Conservation (phyloP, 768 basidiomycete species). For the Auricularia cornea region DNA sequence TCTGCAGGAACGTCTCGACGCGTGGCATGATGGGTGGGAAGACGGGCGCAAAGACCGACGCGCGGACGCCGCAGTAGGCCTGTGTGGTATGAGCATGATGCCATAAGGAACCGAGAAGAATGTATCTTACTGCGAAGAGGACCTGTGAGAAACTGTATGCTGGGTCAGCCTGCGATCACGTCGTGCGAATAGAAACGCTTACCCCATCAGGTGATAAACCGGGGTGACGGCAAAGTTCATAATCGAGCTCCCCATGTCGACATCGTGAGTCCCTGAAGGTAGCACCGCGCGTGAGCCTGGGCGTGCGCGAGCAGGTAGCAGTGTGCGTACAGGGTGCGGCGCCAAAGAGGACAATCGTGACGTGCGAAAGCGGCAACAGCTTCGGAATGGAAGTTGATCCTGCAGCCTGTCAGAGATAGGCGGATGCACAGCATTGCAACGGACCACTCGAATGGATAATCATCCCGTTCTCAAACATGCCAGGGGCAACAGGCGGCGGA, state of each 20-base stretch:
- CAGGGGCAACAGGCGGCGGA: constrained; percentile 9
- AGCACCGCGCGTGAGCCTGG: too few species aligned
- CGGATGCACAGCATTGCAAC: background rate
- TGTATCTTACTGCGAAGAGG: background rate
- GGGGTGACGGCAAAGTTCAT: background rate
- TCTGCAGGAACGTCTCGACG: background rate
- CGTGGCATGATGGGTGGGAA: background rate
- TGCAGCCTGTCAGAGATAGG: background rate
- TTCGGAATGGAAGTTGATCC: background rate
- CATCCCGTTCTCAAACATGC: constrained; percentile 12
- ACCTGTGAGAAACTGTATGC: background rate
- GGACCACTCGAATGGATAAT: constrained; percentile 23
- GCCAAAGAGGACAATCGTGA: background rate
- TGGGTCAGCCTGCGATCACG: too few species aligned
- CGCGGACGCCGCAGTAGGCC: background rate
- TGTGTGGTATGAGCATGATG: background rate
- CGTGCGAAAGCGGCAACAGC: background rate
- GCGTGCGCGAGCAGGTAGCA: background rate
- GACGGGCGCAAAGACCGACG: background rate
- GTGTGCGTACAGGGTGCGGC: background rate
- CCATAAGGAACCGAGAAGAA: background rate
- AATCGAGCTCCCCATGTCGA: background rate
- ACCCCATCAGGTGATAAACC: background rate
- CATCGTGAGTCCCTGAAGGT: background rate
- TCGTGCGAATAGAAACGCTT: background rate